Conservation (phyloP, 2,329 filamentous ascomycete species). For the Dendrostoma leiphaemia region DNA sequence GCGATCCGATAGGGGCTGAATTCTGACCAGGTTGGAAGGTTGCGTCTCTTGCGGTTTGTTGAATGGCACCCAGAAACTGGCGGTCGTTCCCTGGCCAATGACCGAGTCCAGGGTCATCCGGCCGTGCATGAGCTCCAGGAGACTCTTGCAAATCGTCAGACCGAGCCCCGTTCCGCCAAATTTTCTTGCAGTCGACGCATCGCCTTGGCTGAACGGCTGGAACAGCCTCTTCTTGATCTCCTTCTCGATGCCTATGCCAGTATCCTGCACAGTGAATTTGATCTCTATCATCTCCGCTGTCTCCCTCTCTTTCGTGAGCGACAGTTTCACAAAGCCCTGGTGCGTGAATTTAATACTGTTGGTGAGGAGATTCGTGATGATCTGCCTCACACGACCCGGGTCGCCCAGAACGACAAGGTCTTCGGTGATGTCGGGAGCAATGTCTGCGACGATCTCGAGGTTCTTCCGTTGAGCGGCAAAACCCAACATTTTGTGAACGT, state of each 20-base stretch:
- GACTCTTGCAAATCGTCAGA: conserved; percentile 77
- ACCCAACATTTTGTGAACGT: conserved; percentile 83
- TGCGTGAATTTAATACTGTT: conserved; percentile 68
- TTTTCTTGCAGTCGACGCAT: conserved; percentile 74
- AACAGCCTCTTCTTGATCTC: conserved; percentile 72
- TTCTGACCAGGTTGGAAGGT: conserved; percentile 53
- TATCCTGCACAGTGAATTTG: conserved; percentile 72
- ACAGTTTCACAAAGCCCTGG: conserved; percentile 66
- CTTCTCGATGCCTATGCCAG: conserved; percentile 78
- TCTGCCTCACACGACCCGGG: conserved; percentile 58
- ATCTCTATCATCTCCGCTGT: conserved; percentile 64
- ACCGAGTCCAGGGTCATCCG: conserved; percentile 69
- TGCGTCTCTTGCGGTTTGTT: conserved; percentile 59
- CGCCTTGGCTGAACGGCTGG: conserved; percentile 78
- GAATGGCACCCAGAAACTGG: conserved; percentile 75
- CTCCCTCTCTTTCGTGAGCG: conserved; percentile 62
- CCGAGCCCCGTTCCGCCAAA: conserved; percentile 79
- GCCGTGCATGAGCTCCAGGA: conserved; percentile 77
- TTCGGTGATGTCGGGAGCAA: conserved; percentile 59
- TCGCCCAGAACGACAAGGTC: conserved; percentile 79
- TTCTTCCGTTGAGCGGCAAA: conserved; percentile 82
- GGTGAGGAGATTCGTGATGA: conserved; percentile 59
- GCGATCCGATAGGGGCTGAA: conserved; percentile 65
- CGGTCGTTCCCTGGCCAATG: conserved; percentile 67
- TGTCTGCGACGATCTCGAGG: conserved; percentile 66